Evolutionary conservation across 2,329 filamentous ascomycete genomes (phyloP).

Genomic region (Tolypocladium tropicale): DNA sequence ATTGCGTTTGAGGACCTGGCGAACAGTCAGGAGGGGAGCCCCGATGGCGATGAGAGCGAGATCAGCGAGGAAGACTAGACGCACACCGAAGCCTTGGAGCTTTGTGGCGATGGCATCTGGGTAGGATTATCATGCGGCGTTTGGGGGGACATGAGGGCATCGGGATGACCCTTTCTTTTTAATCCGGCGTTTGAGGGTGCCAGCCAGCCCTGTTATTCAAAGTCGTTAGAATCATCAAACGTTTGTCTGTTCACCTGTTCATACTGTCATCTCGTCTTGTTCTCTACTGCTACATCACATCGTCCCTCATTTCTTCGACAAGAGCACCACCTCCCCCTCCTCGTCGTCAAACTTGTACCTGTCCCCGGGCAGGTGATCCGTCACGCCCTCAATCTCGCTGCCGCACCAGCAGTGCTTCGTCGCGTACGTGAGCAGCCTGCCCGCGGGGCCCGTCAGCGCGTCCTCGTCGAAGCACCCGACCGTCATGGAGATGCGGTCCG

Average conservation of each 20-base stretch:
- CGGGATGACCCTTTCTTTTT: background rate
- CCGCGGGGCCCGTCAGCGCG: slow-evolving; percentile 25
- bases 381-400: slow-evolving; percentile 38
- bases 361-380: slow-evolving; percentile 25
- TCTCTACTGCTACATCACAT: background rate
- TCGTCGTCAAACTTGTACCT: slow-evolving; percentile 11
- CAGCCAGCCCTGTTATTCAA: background rate
- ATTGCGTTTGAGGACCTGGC: slow-evolving; percentile 42
- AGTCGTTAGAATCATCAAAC: background rate
- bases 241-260: background rate
- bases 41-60: slow-evolving; percentile 50
- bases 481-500: slow-evolving; percentile 21
- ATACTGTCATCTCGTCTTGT: background rate
- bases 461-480: slow-evolving; percentile 36
- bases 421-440: slow-evolving; percentile 25
- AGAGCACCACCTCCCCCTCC: slow-evolving; percentile 12
- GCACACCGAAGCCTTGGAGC: background rate
- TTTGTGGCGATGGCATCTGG: background rate
- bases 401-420: slow-evolving; percentile 29
- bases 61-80: slow-evolving; percentile 55
- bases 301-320: background rate
- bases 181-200: background rate
- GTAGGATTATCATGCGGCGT: background rate
- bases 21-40: slow-evolving; percentile 38
- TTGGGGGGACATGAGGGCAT: background rate